phyloP scores from a whole-genome alignment of 1,284 basidiomycete genomes.

The Moesziomyces sp. region DNA sequence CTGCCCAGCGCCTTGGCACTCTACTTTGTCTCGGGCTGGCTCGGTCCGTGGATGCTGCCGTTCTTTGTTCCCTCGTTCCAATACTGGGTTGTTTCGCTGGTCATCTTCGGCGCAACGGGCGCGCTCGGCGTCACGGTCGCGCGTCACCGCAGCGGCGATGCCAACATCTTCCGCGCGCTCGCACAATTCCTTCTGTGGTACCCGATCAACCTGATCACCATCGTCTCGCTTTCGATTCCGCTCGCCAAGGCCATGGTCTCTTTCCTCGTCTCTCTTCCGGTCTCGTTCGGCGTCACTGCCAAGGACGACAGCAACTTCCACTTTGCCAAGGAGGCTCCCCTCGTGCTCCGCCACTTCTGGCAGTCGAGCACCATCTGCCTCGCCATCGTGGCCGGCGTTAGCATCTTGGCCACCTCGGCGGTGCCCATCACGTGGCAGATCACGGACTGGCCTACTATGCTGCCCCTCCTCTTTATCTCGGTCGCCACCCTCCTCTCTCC shows the following conservation, averaged over 20 bases:
- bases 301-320: conserved; percentile 76
- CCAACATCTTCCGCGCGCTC: conserved; percentile 73
- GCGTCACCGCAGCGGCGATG: conserved; percentile 80
- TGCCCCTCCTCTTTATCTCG: conserved; percentile 17
- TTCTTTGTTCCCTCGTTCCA: conserved; percentile 73
- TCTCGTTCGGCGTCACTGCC: conserved; percentile 74
- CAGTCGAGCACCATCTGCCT: conserved; percentile 73
- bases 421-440: conserved; percentile 75
- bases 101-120: conserved; percentile 79
- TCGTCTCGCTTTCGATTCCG: conserved; percentile 80
- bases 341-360: conserved; percentile 71
- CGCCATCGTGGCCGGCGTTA: conserved; percentile 71
- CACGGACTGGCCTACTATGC: conserved; percentile 29
- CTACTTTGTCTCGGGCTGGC: conserved; percentile 78
- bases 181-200: conserved; percentile 80
- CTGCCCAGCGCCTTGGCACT: conserved; percentile 77
- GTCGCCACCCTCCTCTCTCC: conserved; percentile 48
- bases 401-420: conserved; percentile 64
- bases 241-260: conserved; percentile 86
- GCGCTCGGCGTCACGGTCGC: conserved; percentile 78
- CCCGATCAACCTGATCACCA: conserved; percentile 73
- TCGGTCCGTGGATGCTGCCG: conserved; percentile 76
- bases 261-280: conserved; percentile 84
- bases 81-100: conserved; percentile 79
- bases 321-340: conserved; percentile 78